These are phyloP conservation scores for Scedosporium dehoogii DNA, from an alignment of 2,329 filamentous ascomycete genomes.

Conservation along the genomic window DNA sequence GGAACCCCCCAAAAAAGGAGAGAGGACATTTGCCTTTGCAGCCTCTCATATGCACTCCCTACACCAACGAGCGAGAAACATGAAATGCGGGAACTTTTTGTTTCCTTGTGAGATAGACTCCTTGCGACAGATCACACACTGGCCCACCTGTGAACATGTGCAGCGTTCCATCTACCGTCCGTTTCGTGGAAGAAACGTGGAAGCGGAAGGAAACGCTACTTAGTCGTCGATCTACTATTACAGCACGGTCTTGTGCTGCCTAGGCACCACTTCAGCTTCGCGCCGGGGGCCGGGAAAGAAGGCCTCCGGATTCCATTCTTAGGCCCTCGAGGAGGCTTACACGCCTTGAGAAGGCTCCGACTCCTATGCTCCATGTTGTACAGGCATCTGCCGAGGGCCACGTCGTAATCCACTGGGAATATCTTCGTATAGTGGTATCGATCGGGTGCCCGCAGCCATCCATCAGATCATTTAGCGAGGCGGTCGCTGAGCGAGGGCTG, in stretches of 20 bases:
- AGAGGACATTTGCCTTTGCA: not conserved
- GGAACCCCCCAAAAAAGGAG: not conserved
- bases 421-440: constrained; percentile 1
- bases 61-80: no score
- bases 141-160: not conserved
- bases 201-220: not conserved
- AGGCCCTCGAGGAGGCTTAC: not conserved
- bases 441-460: not conserved
- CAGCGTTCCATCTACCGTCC: not conserved
- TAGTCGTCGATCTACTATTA: not conserved
- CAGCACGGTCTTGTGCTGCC: no score
- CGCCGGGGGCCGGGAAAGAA: not conserved
- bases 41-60: no score
- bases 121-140: constrained; percentile 4
- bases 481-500: not conserved
- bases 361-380: not conserved
- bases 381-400: not conserved
- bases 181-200: constrained; percentile 1
- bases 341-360: not conserved
- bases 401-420: not conserved
- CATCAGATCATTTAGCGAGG: not conserved
- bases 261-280: not conserved
- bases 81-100: not conserved
- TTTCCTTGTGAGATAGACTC: not conserved
- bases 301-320: not conserved